phyloP scores from a whole-genome alignment of 371 early-diverging fungal species.

The Apophysomyces elegans region DNA sequence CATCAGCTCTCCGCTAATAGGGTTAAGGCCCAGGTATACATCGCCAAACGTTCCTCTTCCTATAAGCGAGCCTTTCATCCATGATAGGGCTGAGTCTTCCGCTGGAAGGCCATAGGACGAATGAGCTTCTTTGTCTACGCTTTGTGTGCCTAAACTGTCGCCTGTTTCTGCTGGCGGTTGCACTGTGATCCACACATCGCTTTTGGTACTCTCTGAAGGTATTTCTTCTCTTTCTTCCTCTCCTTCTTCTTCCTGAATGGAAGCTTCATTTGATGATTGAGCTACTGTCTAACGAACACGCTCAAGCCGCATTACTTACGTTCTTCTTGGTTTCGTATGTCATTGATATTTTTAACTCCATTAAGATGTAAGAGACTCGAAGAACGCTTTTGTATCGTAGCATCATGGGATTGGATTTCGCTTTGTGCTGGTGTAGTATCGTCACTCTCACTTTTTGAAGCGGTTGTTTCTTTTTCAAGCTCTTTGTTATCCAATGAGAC shows the following conservation, averaged over 20 bases:
- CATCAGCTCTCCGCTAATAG: conserved; percentile 86
- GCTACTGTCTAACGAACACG: neutral
- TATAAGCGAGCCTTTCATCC: conserved; percentile 91
- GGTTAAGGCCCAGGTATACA: conserved; percentile 92
- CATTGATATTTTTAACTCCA: conserved; percentile 1
- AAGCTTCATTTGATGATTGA: neutral
- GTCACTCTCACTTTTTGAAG: neutral
- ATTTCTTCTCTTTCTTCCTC: conserved; percentile 14
- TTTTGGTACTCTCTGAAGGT: neutral
- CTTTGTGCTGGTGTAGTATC: neutral
- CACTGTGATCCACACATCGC: neutral
- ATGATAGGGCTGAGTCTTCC: conserved; percentile 40
- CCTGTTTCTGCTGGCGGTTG: conserved; percentile 9
- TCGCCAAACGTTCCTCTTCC: conserved; percentile 98
- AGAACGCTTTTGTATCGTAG: conserved; percentile 14
- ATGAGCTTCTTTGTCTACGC: neutral
- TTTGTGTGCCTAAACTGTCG: neutral
- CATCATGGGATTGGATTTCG: neutral
- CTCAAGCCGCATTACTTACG: neutral
- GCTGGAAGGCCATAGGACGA: conserved; percentile 1
- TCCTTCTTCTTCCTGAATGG: conserved; percentile 18
- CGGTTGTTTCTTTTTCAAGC: conserved; percentile 13
- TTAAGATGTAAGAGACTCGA: conserved; percentile 20
- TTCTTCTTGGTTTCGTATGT: neutral
- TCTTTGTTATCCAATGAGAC: conserved; percentile 11